These are phyloP conservation scores for Magnusiomyces suaveolens DNA, from an alignment of 1,139 yeast genomes.

Conservation along the genomic window DNA sequence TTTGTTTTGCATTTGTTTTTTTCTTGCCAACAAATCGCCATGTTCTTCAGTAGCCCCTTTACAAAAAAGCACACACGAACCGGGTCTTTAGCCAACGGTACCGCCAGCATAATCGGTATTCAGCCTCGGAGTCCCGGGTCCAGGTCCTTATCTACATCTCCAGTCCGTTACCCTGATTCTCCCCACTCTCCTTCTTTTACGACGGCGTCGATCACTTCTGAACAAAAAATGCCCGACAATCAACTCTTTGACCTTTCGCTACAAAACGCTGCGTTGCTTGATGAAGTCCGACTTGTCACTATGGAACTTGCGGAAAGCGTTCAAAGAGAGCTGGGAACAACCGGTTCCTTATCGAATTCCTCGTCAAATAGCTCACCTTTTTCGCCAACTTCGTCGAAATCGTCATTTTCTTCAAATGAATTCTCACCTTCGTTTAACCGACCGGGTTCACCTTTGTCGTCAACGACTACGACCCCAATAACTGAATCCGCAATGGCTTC, in stretches of 20 bases:
- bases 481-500: no score
- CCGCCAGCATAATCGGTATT: neutral
- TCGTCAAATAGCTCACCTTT: no score
- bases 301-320: conserved; percentile 33
- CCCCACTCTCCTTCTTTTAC: no score
- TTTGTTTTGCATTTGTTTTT: neutral
- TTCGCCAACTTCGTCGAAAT: conserved; percentile 7
- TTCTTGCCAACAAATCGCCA: neutral
- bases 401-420: conserved; percentile 6
- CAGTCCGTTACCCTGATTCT: no score
- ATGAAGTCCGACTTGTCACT: conserved; percentile 31
- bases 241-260: neutral
- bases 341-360: conserved; percentile 6
- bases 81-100: neutral
- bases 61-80: neutral
- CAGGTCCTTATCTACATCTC: no score
- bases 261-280: conserved; percentile 18
- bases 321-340: conserved; percentile 30
- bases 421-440: neutral
- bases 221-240: no score
- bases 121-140: neutral
- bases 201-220: no score
- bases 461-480: no score
- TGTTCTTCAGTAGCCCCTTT: neutral
- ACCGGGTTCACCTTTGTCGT: no score